These are phyloP conservation scores for Juglanconis juglandina DNA, from an alignment of 2,329 filamentous ascomycete species.

Conservation along the genomic window DNA sequence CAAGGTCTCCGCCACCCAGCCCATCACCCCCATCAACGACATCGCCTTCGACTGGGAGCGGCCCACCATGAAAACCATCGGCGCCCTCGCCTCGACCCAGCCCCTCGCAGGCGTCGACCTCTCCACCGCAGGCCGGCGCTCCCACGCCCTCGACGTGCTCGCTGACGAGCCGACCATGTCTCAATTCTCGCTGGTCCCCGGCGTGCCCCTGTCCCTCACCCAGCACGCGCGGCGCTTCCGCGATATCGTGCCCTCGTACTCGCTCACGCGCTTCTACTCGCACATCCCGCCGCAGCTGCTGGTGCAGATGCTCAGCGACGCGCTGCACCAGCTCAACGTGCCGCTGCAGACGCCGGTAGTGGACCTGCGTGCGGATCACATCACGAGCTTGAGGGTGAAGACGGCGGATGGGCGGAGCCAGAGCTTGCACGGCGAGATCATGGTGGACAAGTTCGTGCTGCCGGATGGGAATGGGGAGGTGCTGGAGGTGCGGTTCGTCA, in stretches of 20 bases:
- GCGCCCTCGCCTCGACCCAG: slow-evolving; percentile 48
- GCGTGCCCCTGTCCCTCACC: slow-evolving; percentile 78
- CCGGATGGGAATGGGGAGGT: slow-evolving; percentile 55
- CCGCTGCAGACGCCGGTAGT: slow-evolving; percentile 55
- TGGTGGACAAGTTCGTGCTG: slow-evolving; percentile 64
- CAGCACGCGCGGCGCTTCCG: slow-evolving; percentile 84
- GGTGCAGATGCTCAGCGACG: slow-evolving; percentile 74
- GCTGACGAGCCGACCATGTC: slow-evolving; percentile 81
- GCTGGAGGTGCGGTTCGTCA: slow-evolving; percentile 85
- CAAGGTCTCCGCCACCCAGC: slow-evolving; percentile 76
- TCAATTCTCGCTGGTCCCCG: slow-evolving; percentile 78
- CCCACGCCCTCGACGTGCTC: slow-evolving; percentile 55
- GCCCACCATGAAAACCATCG: slow-evolving; percentile 53
- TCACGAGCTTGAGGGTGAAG: slow-evolving; percentile 68
- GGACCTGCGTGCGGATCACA: slow-evolving; percentile 47
- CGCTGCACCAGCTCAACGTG: slow-evolving; percentile 81
- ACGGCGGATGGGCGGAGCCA: slow-evolving; percentile 71
- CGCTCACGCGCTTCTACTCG: slow-evolving; percentile 90
- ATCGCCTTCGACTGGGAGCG: slow-evolving; percentile 85
- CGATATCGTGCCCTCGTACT: slow-evolving; percentile 85
- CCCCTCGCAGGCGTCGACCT: slow-evolving; percentile 37
- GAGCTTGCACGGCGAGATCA: slow-evolving; percentile 69
- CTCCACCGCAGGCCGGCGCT: slow-evolving; percentile 33
- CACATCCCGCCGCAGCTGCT: slow-evolving; percentile 71
- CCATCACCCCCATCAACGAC: slow-evolving; percentile 72